A percentile compares a stretch with the other conserved stretches of the same genome.
These are phyloP conservation scores for Trichosporon sp. DNA, from an alignment of 1,284 basidiomycete species.

Conservation along the genomic window DNA sequence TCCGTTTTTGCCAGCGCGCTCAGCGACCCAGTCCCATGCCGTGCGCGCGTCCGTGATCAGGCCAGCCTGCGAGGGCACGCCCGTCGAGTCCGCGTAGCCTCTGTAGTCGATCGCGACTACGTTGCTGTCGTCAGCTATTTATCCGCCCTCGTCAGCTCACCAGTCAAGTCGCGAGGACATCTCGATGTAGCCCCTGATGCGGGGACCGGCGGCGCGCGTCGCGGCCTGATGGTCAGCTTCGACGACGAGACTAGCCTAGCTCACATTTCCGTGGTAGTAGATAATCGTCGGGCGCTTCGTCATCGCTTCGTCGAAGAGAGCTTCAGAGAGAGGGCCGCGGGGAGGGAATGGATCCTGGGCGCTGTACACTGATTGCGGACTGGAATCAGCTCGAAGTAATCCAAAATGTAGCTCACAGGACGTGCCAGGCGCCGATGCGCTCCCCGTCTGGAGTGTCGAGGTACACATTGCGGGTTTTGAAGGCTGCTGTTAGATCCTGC, in stretches of 20 bases:
- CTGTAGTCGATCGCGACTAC: constrained; percentile 85
- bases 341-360: constrained; percentile 34
- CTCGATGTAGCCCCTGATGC: constrained; percentile 41
- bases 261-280: constrained; percentile 85
- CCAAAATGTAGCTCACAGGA: constrained; percentile 61
- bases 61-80: constrained; percentile 73
- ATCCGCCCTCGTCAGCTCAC: constrained; percentile 25
- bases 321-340: constrained; percentile 32
- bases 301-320: constrained; percentile 61
- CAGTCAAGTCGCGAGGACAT: constrained; percentile 43
- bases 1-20: constrained; percentile 22
- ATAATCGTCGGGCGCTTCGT: constrained; percentile 71
- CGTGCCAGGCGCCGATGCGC: constrained; percentile 84
- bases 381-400: constrained; percentile 22
- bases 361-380: constrained; percentile 40
- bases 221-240: constrained; percentile 25
- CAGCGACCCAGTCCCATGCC: constrained; percentile 75
- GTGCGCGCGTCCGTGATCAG: constrained; percentile 74
- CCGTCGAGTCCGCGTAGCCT: constrained; percentile 87
- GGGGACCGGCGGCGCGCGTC: constrained; percentile 25
- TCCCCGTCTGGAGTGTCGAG: constrained; percentile 75
- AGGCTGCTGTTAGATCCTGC: constrained; percentile 60
- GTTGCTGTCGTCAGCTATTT: constrained; percentile 59
- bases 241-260: constrained; percentile 16
- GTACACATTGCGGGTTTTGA: constrained; percentile 73